A percentile compares a stretch with the other conserved stretches of the same genome.
phyloP scores from a whole-genome alignment of 345 rosid species.

The Euphorbia lathyris region DNA sequence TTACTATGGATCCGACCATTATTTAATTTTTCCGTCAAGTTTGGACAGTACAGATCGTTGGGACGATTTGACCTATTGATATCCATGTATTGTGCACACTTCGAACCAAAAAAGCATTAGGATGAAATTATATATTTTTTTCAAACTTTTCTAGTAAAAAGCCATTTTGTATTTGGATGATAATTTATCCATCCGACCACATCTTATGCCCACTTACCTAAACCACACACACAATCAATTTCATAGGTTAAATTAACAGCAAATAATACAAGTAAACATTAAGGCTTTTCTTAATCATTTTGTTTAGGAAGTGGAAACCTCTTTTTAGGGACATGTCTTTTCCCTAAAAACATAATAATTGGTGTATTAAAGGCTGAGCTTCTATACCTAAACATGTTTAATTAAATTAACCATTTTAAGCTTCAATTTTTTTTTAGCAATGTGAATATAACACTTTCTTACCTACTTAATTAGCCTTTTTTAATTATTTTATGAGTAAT shows the following conservation, averaged over 20 bases:
- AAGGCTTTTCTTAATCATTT: slow-evolving; percentile 7
- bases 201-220: slow-evolving; percentile 22
- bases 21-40: no score
- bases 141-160: no score
- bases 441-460: slow-evolving; percentile 16
- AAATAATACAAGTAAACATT: neutral
- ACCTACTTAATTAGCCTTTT: slow-evolving; percentile 7
- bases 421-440: neutral
- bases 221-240: slow-evolving; percentile 21
- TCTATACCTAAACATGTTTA: slow-evolving; percentile 12
- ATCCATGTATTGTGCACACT: no score
- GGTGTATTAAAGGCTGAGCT: slow-evolving; percentile 5
- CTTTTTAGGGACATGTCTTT: slow-evolving; percentile 17
- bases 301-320: neutral
- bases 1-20: no score
- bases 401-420: slow-evolving; percentile 17
- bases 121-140: no score
- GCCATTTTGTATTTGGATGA: no score
- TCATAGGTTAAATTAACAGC: slow-evolving; percentile 5
- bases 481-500: slow-evolving; percentile 1
- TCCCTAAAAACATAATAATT: neutral
- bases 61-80: no score
- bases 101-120: no score
- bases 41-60: no score
- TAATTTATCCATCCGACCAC: slow-evolving; percentile 6